Base-by-base conservation (phyloP, 2,329 filamentous ascomycete species). In the Aphanoascus verrucosus region DNA sequence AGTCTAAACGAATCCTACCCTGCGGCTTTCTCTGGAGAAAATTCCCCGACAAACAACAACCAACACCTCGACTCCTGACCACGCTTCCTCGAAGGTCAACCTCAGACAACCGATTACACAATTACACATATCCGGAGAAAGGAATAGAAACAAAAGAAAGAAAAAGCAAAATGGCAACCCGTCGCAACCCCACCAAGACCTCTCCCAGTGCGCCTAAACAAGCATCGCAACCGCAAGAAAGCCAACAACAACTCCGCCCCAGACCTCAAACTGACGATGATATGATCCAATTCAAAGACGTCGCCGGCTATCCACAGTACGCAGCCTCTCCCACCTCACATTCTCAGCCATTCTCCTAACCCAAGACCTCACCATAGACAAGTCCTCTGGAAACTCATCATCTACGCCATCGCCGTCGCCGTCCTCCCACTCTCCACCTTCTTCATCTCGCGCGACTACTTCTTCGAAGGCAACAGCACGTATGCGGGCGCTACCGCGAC, bases 391-490 rank as follows among this genome's bases (percentile, higher is more conserved):
- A 98, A 97, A 73, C 82, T 98, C 17, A 77, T 97, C 14, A 83
- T 80, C 58, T 97, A 96, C 72, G 94, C 90, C 0, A 74, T 90
- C 38, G 90, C 89, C 65, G 97, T 98, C 91, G 79, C 96, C 56
- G 79, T 85, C 14, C 71, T 86, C 17, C 93, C 93, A 12, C 88
- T 98, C 61, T 84, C 87, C 40, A 88, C 86, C 41, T 98, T 96
- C 71, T 98, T 94, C 68, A 64, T 86, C 44, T 86, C 0, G 77
- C 94, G 28, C 23, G 79, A 90, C 64, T 78, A 75, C 0, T 62
- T 96, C 28, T 96, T 94, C 71, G 75, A 76, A 61, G 90, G 89
- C 60, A 95, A 95, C 69, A 80, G 88, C 12, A 94, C 90, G 1
- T 91, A 83, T 62, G 88, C 90, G 2, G 93, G 90, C 12, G 89